Evolutionary conservation across 257 asterid species (phyloP).

Genomic region (Lantana camara): DNA sequence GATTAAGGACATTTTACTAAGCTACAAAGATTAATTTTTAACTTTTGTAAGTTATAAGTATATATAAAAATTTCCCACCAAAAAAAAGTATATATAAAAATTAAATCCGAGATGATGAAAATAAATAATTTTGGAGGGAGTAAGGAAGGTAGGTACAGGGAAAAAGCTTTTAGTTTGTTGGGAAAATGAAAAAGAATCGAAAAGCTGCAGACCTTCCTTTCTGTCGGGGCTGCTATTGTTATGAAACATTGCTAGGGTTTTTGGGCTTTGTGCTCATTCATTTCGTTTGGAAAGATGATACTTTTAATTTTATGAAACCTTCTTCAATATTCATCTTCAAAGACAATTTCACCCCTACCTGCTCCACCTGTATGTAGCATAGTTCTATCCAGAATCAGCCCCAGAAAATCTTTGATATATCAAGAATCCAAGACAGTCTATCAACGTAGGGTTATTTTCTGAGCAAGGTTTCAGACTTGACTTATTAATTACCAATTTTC

Average conservation of each 20-base stretch:
- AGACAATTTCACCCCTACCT: not conserved
- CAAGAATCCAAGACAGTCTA: too few relatives aligned
- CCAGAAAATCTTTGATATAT: not conserved
- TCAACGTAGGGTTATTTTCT: too few relatives aligned
- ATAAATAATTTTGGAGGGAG: not conserved
- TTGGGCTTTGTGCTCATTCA: constrained; percentile 51
- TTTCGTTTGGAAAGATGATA: not conserved
- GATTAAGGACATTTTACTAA: too few relatives aligned
- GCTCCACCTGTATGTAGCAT: not conserved
- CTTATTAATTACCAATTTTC: too few relatives aligned
- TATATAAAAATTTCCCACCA: too few relatives aligned
- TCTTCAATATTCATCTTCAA: not conserved
- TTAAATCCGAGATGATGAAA: not conserved
- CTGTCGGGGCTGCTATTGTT: constrained; percentile 55
- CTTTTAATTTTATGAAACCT: too few relatives aligned
- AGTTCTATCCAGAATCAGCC: not conserved
- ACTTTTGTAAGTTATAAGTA: too few relatives aligned
- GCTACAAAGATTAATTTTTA: too few relatives aligned
- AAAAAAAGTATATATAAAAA: too few relatives aligned
- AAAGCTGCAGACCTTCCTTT: constrained; percentile 66
- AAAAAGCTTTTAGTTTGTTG: constrained; percentile 34
- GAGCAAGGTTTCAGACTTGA: too few relatives aligned
- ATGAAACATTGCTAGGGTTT: constrained; percentile 41
- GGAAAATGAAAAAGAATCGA: constrained; percentile 51
- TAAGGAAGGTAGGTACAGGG: too few relatives aligned